Percentiles rank a stretch among this genome's conserved stretches.
Evolutionary conservation across 2,329 filamentous ascomycete genomes (phyloP).

Genomic region (Cryphonectria carpinicola): DNA sequence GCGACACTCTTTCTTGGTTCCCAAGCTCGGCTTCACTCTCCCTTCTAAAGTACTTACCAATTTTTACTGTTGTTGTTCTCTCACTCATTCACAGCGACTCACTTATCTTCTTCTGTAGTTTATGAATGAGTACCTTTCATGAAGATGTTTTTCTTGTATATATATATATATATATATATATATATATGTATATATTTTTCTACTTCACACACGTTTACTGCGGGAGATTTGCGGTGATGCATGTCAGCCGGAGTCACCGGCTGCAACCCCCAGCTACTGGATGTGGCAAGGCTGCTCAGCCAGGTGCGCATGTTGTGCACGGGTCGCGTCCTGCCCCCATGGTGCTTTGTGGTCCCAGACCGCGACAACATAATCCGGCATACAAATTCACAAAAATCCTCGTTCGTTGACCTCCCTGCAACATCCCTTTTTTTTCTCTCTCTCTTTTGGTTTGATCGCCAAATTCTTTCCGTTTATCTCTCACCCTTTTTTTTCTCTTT

Average conservation of each 20-base stretch:
- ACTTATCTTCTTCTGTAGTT: not conserved
- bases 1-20: not conserved
- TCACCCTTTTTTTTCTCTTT: not conserved
- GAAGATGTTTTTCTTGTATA: not conserved
- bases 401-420: not conserved
- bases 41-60: not conserved
- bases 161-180: too few species aligned
- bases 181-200: not conserved
- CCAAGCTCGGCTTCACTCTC: not conserved
- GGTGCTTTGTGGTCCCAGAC: not conserved
- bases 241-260: conserved; percentile 3
- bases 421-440: not conserved
- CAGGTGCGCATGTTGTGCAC: not conserved
- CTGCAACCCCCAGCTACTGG: not conserved
- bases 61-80: not conserved
- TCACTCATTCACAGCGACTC: not conserved
- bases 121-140: not conserved
- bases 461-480: not conserved
- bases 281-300: conserved; percentile 1
- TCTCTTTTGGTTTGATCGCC: not conserved
- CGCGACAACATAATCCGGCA: not conserved
- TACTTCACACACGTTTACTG: not conserved
- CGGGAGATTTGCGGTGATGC: not conserved
- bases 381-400: not conserved
- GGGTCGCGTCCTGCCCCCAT: not conserved